phyloP scores from a whole-genome alignment of 176 grass and related monocot species.

The Thalia dealbata region DNA sequence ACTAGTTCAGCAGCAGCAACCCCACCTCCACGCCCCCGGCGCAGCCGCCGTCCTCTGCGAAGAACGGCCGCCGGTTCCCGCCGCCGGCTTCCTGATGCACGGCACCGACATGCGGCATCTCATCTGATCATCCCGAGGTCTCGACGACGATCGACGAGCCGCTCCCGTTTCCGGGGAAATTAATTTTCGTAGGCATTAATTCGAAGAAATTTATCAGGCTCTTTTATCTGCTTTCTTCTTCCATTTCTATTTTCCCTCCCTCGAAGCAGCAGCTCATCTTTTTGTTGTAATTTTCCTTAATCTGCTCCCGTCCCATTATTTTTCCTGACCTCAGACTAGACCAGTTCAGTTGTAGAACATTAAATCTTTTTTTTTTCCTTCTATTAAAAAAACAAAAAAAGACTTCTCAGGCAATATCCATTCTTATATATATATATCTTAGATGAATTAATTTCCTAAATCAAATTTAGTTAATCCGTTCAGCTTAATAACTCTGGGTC shows the following conservation, averaged over 20 bases:
- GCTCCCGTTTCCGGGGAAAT: not conserved
- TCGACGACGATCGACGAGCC: too few species aligned
- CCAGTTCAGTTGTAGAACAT: not conserved
- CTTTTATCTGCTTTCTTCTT: not conserved
- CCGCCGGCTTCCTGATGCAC: slow-evolving; percentile 5
- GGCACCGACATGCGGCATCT: slow-evolving; percentile 9
- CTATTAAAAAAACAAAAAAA: not conserved
- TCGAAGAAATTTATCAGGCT: not conserved
- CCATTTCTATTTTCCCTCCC: not conserved
- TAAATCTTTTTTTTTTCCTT: not conserved
- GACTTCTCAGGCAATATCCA: too few species aligned
- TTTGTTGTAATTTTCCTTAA: not conserved
- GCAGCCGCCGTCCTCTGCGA: not conserved
- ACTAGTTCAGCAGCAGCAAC: slow-evolving; percentile 4
- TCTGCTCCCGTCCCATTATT: not conserved
- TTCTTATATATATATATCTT: too few species aligned
- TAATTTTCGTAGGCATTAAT: not conserved
- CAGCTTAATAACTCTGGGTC: too few species aligned
- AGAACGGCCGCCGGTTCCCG: not conserved
- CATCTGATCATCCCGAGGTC: not conserved
- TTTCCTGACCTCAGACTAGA: not conserved
- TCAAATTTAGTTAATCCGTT: too few species aligned
- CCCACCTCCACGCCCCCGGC: not conserved
- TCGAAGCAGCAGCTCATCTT: not conserved
- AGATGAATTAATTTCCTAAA: too few species aligned